Evolutionary conservation across 2,329 filamentous ascomycete species (phyloP).

Genomic region (Colletotrichum karsti): DNA sequence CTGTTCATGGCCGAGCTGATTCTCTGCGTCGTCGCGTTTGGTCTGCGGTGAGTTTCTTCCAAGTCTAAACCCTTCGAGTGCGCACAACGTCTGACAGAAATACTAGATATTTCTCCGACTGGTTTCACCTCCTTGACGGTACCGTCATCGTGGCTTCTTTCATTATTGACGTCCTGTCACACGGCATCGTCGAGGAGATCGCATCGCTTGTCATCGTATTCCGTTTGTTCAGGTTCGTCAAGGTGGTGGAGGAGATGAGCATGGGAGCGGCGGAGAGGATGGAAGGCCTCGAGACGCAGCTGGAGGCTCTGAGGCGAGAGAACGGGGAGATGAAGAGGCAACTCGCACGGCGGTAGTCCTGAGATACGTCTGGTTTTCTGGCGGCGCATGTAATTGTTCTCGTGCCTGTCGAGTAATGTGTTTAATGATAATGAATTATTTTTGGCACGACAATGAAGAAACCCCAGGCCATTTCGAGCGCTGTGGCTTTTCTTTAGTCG

Average conservation of each 20-base stretch:
- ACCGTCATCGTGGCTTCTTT: constrained; percentile 70
- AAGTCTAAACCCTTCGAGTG: not conserved
- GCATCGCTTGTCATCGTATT: constrained; percentile 73
- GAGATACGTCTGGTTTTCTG: not conserved
- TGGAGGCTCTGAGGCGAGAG: constrained; percentile 61
- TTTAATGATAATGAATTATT: constrained; percentile 10
- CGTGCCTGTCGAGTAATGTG: not conserved
- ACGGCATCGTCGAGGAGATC: constrained; percentile 69
- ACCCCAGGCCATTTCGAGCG: not conserved
- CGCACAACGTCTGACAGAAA: constrained; percentile 15
- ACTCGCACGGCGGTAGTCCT: constrained; percentile 12
- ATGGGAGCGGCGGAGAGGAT: constrained; percentile 70
- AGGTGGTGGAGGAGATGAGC: constrained; percentile 75
- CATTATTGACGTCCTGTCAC: constrained; percentile 67
- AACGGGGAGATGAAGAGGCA: constrained; percentile 43
- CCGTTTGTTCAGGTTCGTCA: constrained; percentile 74
- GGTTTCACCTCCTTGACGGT: constrained; percentile 73
- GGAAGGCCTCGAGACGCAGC: constrained; percentile 61
- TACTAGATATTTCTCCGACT: constrained; percentile 61
- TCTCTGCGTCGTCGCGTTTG: constrained; percentile 68
- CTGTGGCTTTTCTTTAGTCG: constrained; percentile 1
- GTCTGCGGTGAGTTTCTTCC: constrained; percentile 55
- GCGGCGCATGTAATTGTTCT: not conserved
- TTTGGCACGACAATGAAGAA: not conserved
- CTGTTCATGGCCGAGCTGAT: constrained; percentile 72